Conservation (phyloP, 2,329 filamentous ascomycete genomes). For the Colletotrichum sp. region DNA sequence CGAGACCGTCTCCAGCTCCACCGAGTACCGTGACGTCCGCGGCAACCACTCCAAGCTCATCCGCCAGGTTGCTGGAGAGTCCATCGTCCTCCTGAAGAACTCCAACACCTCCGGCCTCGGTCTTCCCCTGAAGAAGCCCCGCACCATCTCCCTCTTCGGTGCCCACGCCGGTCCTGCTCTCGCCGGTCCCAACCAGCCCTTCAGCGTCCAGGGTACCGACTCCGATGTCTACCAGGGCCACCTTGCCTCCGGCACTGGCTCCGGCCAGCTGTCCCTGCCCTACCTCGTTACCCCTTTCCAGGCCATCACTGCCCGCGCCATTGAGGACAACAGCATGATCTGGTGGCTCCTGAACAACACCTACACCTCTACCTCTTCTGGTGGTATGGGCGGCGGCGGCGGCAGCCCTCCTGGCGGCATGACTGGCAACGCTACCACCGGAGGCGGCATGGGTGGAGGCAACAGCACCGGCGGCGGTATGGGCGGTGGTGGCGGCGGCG, state of each 20-base stretch:
- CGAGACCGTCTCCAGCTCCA: conserved; percentile 63
- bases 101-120: conserved; percentile 50
- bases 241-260: conserved; percentile 8
- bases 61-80: conserved; percentile 44
- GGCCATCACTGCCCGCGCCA: conserved; percentile 1
- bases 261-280: conserved; percentile 3
- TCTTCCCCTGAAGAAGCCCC: conserved; percentile 62
- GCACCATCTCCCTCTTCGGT: conserved; percentile 11
- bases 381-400: neutral
- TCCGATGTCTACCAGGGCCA: conserved; percentile 11
- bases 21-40: conserved; percentile 34
- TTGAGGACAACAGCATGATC: conserved; percentile 53
- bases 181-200: neutral
- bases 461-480: conserved; percentile 11
- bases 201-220: conserved; percentile 6
- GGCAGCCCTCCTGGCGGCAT: neutral
- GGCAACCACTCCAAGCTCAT: conserved; percentile 14
- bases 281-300: conserved; percentile 14
- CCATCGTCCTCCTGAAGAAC: conserved; percentile 78
- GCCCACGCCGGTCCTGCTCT: neutral
- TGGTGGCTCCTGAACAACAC: conserved; percentile 17
- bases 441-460: neutral
- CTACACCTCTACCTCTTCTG: conserved; percentile 10
- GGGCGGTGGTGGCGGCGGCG: neutral
- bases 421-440: neutral